phyloP scores from a whole-genome alignment of 2,329 filamentous ascomycete species.

The Paecilomyces variotii region DNA sequence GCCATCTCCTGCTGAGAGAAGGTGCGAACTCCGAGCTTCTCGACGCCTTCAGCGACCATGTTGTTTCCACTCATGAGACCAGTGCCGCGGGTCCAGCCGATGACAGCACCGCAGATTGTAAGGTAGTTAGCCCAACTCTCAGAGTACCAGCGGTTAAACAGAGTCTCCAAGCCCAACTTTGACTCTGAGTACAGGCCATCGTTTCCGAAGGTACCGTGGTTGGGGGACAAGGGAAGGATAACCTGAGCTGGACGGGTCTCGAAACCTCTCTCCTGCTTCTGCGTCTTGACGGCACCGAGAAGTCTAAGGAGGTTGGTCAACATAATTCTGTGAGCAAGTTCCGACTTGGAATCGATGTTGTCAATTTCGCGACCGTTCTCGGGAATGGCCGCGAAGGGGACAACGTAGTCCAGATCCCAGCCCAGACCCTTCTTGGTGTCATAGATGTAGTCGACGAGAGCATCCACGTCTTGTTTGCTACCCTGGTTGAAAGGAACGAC shows the following conservation, averaged over 20 bases:
- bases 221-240: conserved; percentile 89
- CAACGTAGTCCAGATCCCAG: conserved; percentile 94
- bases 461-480: conserved; percentile 95
- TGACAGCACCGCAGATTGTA: conserved; percentile 95
- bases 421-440: conserved; percentile 92
- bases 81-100: conserved; percentile 97
- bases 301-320: conserved; percentile 92
- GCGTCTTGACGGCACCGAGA: conserved; percentile 78
- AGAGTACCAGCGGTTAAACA: conserved; percentile 98
- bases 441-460: conserved; percentile 91
- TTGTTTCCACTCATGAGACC: conserved; percentile 98
- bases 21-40: conserved; percentile 91
- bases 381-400: conserved; percentile 94
- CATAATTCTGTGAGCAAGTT: conserved; percentile 98
- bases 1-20: conserved; percentile 99
- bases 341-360: conserved; percentile 91
- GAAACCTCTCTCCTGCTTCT: conserved; percentile 80
- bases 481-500: conserved; percentile 99
- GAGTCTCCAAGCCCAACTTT: conserved; percentile 90
- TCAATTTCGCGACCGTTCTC: conserved; percentile 98
- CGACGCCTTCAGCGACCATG: conserved; percentile 91
- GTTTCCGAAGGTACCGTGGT: conserved; percentile 96
- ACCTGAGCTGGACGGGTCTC: conserved; percentile 96
- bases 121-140: conserved; percentile 97
- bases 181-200: conserved; percentile 98